Evolutionary conservation across 2,329 filamentous ascomycete genomes (phyloP).

Genomic region (Thelonectria discophora): DNA sequence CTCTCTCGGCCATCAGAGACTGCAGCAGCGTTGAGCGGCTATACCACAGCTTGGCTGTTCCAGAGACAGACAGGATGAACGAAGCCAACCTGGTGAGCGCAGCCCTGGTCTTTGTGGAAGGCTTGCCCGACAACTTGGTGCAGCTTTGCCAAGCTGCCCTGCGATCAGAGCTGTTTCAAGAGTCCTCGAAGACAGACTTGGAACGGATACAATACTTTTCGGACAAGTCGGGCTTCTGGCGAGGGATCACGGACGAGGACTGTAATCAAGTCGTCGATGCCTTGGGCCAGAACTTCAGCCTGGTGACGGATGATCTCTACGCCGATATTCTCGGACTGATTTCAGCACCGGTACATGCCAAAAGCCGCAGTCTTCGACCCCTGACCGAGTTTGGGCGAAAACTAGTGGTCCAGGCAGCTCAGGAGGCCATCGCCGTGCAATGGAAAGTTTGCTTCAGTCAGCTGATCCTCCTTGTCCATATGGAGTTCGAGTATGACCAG

Average conservation of each 20-base stretch:
- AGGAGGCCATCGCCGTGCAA: constrained; percentile 79
- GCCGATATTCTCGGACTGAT: constrained; percentile 59
- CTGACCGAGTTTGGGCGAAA: constrained; percentile 81
- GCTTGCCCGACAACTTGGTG: constrained; percentile 74
- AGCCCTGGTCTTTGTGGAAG: constrained; percentile 74
- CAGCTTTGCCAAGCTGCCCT: constrained; percentile 74
- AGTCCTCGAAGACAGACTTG: constrained; percentile 72
- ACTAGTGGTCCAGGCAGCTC: constrained; percentile 77
- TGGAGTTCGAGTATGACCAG: constrained; percentile 83
- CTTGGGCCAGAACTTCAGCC: constrained; percentile 72
- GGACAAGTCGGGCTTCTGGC: constrained; percentile 79
- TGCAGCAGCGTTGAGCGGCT: constrained; percentile 82
- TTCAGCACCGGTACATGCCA: constrained; percentile 55
- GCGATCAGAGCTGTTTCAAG: constrained; percentile 77
- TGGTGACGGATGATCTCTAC: constrained; percentile 65
- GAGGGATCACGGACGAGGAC: constrained; percentile 84
- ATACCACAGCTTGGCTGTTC: constrained; percentile 69
- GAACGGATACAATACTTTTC: constrained; percentile 83
- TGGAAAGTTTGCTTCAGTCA: constrained; percentile 83
- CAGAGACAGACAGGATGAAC: constrained; percentile 62
- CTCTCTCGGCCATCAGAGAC: constrained; percentile 78
- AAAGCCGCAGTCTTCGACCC: constrained; percentile 57
- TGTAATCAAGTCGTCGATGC: constrained; percentile 74
- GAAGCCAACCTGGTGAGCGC: constrained; percentile 73
- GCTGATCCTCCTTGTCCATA: constrained; percentile 82